A percentile compares a stretch with the other conserved stretches of the same genome.
These are phyloP conservation scores for Tetraselmis striata DNA, from an alignment of 139 green algal species.

Conservation along the genomic window DNA sequence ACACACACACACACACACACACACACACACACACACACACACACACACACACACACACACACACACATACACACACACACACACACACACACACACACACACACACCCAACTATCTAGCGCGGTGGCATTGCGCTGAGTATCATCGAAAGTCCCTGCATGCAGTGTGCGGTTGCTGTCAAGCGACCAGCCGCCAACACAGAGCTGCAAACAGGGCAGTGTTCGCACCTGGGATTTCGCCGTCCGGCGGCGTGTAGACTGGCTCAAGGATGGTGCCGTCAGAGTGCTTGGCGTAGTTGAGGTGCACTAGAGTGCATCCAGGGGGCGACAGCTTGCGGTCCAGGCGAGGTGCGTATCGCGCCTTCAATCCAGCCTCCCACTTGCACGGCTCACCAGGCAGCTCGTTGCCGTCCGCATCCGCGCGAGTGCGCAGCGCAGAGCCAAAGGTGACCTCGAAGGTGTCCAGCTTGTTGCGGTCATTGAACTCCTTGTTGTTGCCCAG, in stretches of 20 bases:
- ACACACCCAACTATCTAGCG: no score
- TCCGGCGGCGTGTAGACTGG: neutral
- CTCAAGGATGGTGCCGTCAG: neutral
- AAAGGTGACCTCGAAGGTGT: constrained; percentile 3
- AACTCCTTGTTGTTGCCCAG: constrained; percentile 8
- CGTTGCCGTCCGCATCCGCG: neutral
- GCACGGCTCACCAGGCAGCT: neutral
- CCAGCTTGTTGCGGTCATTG: constrained; percentile 2
- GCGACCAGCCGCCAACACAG: no score
- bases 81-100: no score
- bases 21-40: no score
- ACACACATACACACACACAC: no score
- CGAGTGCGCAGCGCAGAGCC: neutral
- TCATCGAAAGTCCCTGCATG: no score
- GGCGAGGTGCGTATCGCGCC: neutral
- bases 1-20: no score
- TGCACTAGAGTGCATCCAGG: constrained; percentile 5
- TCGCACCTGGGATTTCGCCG: neutral
- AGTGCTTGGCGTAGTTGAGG: neutral
- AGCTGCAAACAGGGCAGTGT: no score
- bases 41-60: no score
- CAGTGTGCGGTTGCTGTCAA: no score
- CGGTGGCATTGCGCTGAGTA: no score
- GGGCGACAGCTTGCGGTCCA: neutral
- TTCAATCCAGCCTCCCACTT: neutral